Evolutionary conservation across 345 rosid genomes (phyloP), one percentile per base, ranked within the genome.

Genomic region (Gossypioides kirkii): DNA sequence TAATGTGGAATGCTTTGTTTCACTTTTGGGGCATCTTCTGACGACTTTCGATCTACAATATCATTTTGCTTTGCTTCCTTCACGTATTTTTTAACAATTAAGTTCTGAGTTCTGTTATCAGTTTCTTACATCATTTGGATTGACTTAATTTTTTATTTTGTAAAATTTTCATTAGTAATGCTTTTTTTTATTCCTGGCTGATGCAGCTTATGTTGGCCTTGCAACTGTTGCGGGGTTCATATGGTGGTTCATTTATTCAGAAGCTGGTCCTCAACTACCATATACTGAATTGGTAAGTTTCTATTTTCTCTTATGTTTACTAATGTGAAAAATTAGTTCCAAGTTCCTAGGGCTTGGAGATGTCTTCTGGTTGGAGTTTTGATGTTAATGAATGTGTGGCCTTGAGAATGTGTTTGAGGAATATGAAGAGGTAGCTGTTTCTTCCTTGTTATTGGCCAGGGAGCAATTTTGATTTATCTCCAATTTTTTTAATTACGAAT

Each of bases 221-320:
- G 99, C 99, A 63, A 95, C 99, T 38, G 97, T 95, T 82, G 97
- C 92, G 36, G 99, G 99, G 77, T 95, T 95, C 73, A 79, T 95
- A 73, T 95, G 99, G 99, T 95, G 99, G 99, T 95, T 87, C 77
- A 76, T 88, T 61, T 93, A 95, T 84, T 84, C 96, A 22, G 94
- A 88, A 62, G 82, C 78, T 54, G 99, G 98, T 76, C 99, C 99
- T 53, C 89, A 83, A 78, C 87, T 95, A 82, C 88, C 92, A 36
- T 92, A 91, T 73, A 77, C 82, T 79, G 99, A 95, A 78, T 81
- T 95, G 91, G 99, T 95, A 78, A 81, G 89, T n/a, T 76, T 75
- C 18, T 62, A 20, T 36, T 72, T 42, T 28, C 28, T 41, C n/a
- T 64, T 53, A 11, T 61, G 41, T 71, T 32, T 42, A 56, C 28